Base-by-base conservation (phyloP, 2,329 filamentous ascomycete genomes). In the Cyclaneusma minus region DNA sequence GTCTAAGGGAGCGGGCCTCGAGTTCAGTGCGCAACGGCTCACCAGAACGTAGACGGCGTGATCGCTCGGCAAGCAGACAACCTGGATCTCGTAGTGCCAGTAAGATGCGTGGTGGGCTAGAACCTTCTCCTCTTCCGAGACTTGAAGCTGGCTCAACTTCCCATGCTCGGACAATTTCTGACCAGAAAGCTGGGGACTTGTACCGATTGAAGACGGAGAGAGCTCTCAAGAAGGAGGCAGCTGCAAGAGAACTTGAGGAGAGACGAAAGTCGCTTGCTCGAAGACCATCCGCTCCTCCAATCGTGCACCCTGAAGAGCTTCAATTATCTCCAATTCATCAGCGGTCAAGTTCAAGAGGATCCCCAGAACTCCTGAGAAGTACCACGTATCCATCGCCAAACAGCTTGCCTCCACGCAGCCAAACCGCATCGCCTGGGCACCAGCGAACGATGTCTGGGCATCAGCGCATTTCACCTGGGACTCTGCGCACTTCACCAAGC, bases 191-290 rank as follows among this genome's bases (percentile, higher is more conserved):
- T 10, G 65, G 66, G 3, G 68, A 74, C 32, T 43, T 71, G 31
- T 60, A 55, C 31, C 48, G 56, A 30, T 61, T 64, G 39, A 72
- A 60, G 39, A 62, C 69, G 17, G 72, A 79, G 33, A 58, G 68
- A 24, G 66, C 69, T 32, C 53, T 64, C 24, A 78, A 75, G 51
- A 81, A 76, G 51, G 78, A 83, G 37, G 59, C 72, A 25, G 79
- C 79, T 7, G 83, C 84, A 6, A 73, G 78, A 24, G 85, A 94
- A 50, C 66, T 95, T 1, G 85, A 94, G 50, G 81, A 89, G 42
- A 72, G 87, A 15, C 74, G 87, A 31, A 70, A 80, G 44, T 94
- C 87, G 9, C 60, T 92, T 14, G 82, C 80, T 12, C 68, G 81
- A 29, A 68, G 83, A 25, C 79, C 83, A 3, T 80, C 79, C 13